Conservation (phyloP, 1,139 yeast genomes). For the Debaryomyces psychrophilus region DNA sequence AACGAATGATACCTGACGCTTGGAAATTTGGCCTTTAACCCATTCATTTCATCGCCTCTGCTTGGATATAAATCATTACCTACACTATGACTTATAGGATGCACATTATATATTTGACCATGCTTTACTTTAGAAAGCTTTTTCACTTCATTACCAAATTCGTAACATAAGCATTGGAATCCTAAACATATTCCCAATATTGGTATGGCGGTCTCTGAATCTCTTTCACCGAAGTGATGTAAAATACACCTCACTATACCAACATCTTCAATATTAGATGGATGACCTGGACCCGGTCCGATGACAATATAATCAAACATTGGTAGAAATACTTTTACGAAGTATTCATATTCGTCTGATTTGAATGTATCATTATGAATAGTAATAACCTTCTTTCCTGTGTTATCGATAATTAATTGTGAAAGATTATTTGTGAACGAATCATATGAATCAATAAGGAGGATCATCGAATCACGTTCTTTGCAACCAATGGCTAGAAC, state of each 20-base stretch:
- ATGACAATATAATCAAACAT: conserved; percentile 78
- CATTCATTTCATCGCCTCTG: conserved; percentile 15
- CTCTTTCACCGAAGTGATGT: conserved; percentile 24
- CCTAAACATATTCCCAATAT: conserved; percentile 93
- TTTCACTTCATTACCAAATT: conserved; percentile 60
- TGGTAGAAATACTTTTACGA: conserved; percentile 41
- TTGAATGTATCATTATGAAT: conserved; percentile 74
- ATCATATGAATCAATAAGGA: conserved; percentile 90
- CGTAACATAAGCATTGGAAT: conserved; percentile 77
- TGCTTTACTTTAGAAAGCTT: conserved; percentile 68
- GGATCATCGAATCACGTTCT: conserved; percentile 42
- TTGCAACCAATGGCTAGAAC: neutral
- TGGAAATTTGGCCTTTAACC: conserved; percentile 41
- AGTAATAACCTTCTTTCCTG: conserved; percentile 60
- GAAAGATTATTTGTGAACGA: conserved; percentile 87
- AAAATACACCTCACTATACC: conserved; percentile 71
- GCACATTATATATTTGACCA: conserved; percentile 74
- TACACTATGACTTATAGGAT: conserved; percentile 24
- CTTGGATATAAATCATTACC: conserved; percentile 30
- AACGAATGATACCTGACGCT: conserved; percentile 92
- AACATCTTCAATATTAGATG: conserved; percentile 61
- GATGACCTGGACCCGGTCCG: conserved; percentile 99
- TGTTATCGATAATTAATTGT: conserved; percentile 58
- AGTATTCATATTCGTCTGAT: conserved; percentile 34
- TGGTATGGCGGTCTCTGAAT: conserved; percentile 49